Evolutionary conservation across 768 basidiomycete genomes (phyloP).

Genomic region (Termitomyces sp.): DNA sequence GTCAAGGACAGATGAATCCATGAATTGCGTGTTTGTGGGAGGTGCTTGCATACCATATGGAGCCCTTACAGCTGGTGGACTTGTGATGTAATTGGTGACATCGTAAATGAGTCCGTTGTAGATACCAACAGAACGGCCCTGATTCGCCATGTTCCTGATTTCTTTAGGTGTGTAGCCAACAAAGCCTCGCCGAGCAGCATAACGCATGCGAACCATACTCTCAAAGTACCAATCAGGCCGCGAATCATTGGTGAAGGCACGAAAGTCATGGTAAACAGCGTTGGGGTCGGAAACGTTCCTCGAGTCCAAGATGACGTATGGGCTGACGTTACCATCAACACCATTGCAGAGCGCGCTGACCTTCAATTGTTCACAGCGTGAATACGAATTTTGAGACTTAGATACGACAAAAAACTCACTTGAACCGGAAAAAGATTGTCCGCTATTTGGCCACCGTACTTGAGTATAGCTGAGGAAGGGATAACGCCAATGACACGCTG

Average conservation of each 20-base stretch:
- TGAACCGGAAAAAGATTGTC: conserved; percentile 92
- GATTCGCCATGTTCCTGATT: conserved; percentile 65
- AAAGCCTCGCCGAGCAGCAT: conserved; percentile 84
- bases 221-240: conserved; percentile 99
- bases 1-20: conserved; percentile 63
- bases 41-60: conserved; percentile 47
- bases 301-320: conserved; percentile 76
- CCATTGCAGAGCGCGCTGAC: conserved; percentile 94
- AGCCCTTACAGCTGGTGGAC: conserved; percentile 53
- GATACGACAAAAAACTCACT: conserved; percentile 34
- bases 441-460: conserved; percentile 78
- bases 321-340: conserved; percentile 73
- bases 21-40: conserved; percentile 56
- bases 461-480: conserved; percentile 66
- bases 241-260: conserved; percentile 80
- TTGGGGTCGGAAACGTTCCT: conserved; percentile 76
- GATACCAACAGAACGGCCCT: conserved; percentile 71
- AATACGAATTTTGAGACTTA: neutral
- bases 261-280: conserved; percentile 93
- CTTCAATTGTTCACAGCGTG: conserved; percentile 31
- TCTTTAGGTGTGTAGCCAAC: conserved; percentile 78
- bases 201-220: conserved; percentile 90
- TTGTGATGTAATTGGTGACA: conserved; percentile 73
- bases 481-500: conserved; percentile 68
- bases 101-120: conserved; percentile 88